These are phyloP conservation scores for Diaporthe sp. DNA, from an alignment of 2,329 filamentous ascomycete species.

Conservation along the genomic window DNA sequence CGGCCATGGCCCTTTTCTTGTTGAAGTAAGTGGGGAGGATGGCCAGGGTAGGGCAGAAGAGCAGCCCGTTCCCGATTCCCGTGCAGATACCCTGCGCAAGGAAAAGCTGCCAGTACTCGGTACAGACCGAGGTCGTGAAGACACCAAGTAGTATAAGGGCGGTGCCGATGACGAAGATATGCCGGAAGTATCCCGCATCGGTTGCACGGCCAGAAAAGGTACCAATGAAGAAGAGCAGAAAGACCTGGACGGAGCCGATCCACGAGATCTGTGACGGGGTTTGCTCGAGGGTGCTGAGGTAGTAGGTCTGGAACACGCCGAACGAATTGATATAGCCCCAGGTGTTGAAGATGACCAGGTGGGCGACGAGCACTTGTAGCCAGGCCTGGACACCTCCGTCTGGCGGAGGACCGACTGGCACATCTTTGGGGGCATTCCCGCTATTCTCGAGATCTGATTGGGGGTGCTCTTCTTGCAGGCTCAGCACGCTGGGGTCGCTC, in stretches of 20 bases:
- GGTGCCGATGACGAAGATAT: constrained; percentile 55
- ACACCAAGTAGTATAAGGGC: constrained; percentile 59
- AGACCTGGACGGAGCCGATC: constrained; percentile 68
- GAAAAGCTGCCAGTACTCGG: constrained; percentile 68
- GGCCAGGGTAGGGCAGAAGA: constrained; percentile 75
- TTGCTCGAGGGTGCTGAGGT: constrained; percentile 53
- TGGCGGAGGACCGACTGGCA: constrained; percentile 55
- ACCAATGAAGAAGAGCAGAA: constrained; percentile 67
- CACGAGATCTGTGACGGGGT: constrained; percentile 62
- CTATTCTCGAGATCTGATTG: neutral
- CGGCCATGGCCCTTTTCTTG: constrained; percentile 67
- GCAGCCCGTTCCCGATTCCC: constrained; percentile 69
- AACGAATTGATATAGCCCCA: constrained; percentile 69
- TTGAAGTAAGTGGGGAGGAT: constrained; percentile 76
- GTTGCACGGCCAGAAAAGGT: constrained; percentile 64
- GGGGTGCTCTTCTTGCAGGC: neutral
- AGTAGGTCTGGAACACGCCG: constrained; percentile 67
- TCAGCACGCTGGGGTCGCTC: neutral
- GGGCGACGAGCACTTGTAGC: constrained; percentile 53
- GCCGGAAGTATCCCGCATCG: constrained; percentile 66
- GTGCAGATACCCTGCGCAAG: constrained; percentile 66
- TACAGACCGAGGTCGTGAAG: constrained; percentile 58
- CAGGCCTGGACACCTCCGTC: constrained; percentile 64
- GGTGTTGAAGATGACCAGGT: constrained; percentile 64
- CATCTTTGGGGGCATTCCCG: neutral